Evolutionary conservation across 2,329 filamentous ascomycete species (phyloP), one percentile per base, ranked within the genome.

Genomic region (Hypoxylon sp.): DNA sequence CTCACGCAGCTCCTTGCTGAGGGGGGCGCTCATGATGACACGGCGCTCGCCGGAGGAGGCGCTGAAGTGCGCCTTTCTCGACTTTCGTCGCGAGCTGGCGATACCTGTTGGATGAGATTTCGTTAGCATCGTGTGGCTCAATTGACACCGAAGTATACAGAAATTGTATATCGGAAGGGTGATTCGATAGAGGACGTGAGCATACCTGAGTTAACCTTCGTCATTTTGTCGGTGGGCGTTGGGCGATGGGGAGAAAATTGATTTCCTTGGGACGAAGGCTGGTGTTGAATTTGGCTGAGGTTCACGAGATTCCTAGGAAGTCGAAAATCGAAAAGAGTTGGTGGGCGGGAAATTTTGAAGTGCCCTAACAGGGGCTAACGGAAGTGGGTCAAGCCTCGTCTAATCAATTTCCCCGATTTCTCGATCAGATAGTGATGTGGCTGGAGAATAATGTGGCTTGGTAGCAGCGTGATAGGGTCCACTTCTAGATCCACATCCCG

Each of bases 41-140:
- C 96, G 93, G 85, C 96, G 94, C 82, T 93, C 89, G 87, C 92
- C 94, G 83, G 94, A 98, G 78, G 94, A 94, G 77, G 96, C 96
- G 83, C 89, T 87, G 91, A 97, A 99, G 90, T 99, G 95, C 83
- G 93, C 93, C 89, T 97, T 97, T 86, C 96, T 93, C 87, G 93
- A 96, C 93, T 99, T 99, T 88, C 95, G 92, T 87, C 95, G 91
- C 82, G 94, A 97, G 85, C 73, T 75, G 72, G 72, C 68, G 67
- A 76, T 72, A 61, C 72, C 75, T 76, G 15, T 56, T 19, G 24
- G 11, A 5, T 11, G 32, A 54, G 32, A 47, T 21, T 27, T 19
- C 19, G 53, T 70, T 47, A 69, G 63, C 46, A 58, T 52, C 24
- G 24, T 17, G 2, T 17, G 19, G 21, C 47, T 51, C 51, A 67